Evolutionary conservation across 2,329 filamentous ascomycete species (phyloP).

Genomic region (Aspergillus pseudotamarii): DNA sequence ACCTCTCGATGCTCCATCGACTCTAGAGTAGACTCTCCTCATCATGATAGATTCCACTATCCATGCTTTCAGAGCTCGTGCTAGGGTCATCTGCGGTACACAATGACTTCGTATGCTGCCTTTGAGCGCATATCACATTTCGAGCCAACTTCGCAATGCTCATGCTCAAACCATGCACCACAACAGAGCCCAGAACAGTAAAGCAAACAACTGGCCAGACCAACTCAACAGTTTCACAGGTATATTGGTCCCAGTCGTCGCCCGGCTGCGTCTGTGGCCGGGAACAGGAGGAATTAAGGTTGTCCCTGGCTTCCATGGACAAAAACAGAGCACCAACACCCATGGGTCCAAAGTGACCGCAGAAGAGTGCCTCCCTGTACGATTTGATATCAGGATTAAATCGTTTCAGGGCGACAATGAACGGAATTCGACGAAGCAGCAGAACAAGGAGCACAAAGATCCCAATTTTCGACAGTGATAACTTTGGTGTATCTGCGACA

Average conservation of each 20-base stretch:
- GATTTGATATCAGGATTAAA: background rate
- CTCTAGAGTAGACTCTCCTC: background rate
- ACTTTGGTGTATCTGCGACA: background rate
- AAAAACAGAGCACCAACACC: background rate
- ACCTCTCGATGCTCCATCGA: background rate
- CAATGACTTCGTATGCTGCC: background rate
- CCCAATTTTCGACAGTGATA: background rate
- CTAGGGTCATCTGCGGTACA: background rate
- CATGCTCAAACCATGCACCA: constrained; percentile 3
- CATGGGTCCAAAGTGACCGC: constrained; percentile 2
- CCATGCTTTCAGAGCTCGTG: background rate
- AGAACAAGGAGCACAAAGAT: background rate
- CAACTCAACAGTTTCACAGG: background rate
- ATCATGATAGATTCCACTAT: background rate
- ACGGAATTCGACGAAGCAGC: background rate
- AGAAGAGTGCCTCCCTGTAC: background rate
- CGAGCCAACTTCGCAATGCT: background rate
- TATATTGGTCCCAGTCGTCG: background rate
- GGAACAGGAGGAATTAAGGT: background rate
- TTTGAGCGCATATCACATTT: background rate
- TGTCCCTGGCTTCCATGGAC: background rate
- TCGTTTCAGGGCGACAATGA: background rate
- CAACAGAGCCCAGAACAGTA: background rate
- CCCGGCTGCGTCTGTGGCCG: background rate
- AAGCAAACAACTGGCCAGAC: constrained; percentile 1